Base-by-base conservation (phyloP, 2,329 filamentous ascomycete genomes). In the Magnaporthiopsis poae region DNA sequence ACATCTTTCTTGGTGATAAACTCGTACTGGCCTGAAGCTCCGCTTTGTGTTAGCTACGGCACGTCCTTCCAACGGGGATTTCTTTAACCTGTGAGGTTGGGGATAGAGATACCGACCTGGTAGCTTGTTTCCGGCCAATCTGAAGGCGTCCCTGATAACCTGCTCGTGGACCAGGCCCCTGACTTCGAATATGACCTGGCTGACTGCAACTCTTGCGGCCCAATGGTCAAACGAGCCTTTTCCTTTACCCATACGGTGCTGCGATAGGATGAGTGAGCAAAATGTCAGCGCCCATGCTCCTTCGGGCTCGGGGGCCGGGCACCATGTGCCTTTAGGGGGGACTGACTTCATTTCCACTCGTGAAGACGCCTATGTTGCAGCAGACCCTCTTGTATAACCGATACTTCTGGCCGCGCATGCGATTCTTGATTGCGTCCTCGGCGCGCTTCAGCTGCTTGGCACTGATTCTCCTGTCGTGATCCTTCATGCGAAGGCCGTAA, bases 171-270 rank as follows among this genome's bases (percentile, higher is more conserved):
- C 75, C 72, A 92, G 86, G 62, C 95, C 95, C 78, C 92, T 92
- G 71, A 99, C 80, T 79, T 99, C 95, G 71, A 99, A 96, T 27
- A 97, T 82, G 63, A 99, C 87, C 77, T 95, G 91, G 79, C 90
- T 96, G 65, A 98, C 91, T 11, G 92, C 88, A 71, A 98, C 88
- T 77, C 94, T 88, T 29, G 90, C 87, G 5, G 94, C 92, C 95
- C 95, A 99, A 75, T 96, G 91, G 76, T 99, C 95, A 75, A 99
- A 98, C 69, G 89, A 90, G 72, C 95, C 95, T 77, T 99, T 99
- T 79, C 95, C 95, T 80, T 98, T 99, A 77, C 95, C 95, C 96
- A 99, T 99, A 85, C 95, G 90, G 77, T 65, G 64, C 92, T 90
- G 31, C 21, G 8, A 56, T 56, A 21, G 46, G 46, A 11, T 7